These are phyloP conservation scores for Aspergillus sp. DNA, from an alignment of 2,329 filamentous ascomycete species.

Conservation along the genomic window DNA sequence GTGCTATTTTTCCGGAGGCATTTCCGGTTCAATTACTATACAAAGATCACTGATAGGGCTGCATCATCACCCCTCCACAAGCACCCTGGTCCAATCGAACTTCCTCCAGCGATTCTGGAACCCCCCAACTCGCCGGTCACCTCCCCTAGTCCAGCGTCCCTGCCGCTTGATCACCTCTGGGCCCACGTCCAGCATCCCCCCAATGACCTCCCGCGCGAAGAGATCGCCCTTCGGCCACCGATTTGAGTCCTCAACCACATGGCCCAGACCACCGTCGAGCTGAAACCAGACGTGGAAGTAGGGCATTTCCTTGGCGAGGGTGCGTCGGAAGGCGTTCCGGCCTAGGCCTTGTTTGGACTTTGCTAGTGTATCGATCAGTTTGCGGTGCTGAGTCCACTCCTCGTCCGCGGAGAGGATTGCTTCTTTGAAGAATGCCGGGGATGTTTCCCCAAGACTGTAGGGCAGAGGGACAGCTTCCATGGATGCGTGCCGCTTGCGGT, in stretches of 20 bases:
- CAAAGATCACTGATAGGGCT: not conserved
- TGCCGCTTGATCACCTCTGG: constrained; percentile 86
- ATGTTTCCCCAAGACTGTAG: constrained; percentile 84
- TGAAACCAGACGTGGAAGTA: constrained; percentile 98
- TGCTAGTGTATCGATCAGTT: constrained; percentile 80
- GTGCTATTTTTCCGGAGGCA: no score
- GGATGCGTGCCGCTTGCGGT: constrained; percentile 77
- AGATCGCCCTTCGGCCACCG: constrained; percentile 89
- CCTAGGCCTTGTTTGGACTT: constrained; percentile 65
- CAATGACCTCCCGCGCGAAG: constrained; percentile 88
- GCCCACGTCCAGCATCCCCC: constrained; percentile 84
- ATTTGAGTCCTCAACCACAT: constrained; percentile 82
- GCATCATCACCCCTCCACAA: constrained; percentile 49
- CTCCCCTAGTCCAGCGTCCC: constrained; percentile 75
- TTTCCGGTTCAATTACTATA: no score
- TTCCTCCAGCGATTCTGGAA: constrained; percentile 86
- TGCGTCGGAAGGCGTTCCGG: constrained; percentile 76
- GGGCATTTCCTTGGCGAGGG: constrained; percentile 90
- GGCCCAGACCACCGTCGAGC: constrained; percentile 86
- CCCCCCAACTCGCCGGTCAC: constrained; percentile 65
- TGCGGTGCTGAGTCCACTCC: constrained; percentile 94
- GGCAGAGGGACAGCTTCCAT: constrained; percentile 86
- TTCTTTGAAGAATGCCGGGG: constrained; percentile 93
- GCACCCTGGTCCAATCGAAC: constrained; percentile 81
- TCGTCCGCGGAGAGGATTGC: constrained; percentile 85